Conservation (phyloP, 345 rosid genomes). For the Eucalyptus cloeziana region DNA sequence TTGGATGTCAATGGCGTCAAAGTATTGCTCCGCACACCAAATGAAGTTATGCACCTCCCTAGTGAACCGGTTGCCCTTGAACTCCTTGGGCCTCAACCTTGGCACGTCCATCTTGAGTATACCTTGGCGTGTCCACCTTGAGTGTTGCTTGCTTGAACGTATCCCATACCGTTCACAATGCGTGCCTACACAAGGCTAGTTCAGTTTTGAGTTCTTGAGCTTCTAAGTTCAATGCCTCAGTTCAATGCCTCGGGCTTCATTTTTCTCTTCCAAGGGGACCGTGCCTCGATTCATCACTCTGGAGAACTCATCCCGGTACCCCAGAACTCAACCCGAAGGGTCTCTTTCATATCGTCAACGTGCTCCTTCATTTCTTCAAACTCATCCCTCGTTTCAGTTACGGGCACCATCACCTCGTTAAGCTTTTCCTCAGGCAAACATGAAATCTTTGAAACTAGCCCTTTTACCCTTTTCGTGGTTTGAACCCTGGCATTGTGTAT, state of each 20-base stretch:
- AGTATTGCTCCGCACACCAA: not conserved
- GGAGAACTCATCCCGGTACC: not conserved
- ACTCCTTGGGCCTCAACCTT: not conserved
- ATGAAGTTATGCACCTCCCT: not conserved
- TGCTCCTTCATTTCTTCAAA: not conserved
- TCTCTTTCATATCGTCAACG: not conserved
- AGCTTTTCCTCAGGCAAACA: not conserved
- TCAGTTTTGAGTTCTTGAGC: not conserved
- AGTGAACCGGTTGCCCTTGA: not conserved
- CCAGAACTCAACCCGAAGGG: not conserved
- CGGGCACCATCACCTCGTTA: not conserved
- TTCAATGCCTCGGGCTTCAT: not conserved
- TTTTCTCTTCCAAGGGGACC: not conserved
- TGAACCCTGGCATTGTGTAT: not conserved
- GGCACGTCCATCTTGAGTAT: not conserved
- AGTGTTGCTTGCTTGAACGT: not conserved
- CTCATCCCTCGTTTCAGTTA: not conserved
- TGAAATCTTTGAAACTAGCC: not conserved
- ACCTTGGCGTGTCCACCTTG: not conserved
- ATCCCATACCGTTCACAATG: not conserved
- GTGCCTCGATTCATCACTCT: not conserved
- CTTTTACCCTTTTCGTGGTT: not conserved
- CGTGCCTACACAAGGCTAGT: not conserved
- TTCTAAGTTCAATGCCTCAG: not conserved
- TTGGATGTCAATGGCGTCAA: not conserved